Evolutionary conservation across 2,329 filamentous ascomycete species (phyloP), one percentile per base, ranked within the genome.

Genomic region (Penicillium nordicum): DNA sequence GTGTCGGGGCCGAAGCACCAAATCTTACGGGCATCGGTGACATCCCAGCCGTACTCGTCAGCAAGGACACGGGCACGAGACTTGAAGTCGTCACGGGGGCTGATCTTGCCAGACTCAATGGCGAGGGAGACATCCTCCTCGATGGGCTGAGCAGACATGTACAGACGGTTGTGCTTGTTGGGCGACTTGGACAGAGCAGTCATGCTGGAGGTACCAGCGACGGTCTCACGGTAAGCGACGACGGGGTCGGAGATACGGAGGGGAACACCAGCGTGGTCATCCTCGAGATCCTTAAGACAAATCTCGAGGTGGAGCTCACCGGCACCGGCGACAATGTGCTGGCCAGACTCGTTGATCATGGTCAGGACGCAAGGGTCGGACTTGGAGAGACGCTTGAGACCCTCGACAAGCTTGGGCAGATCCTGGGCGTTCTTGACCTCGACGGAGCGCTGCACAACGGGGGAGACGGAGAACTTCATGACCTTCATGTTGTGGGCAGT

Each of bases 161-260:
- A 99, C 61, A 99, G 85, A 92, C 94, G 93, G 87, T 99, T 99
- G 89, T 99, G 94, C 91, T 99, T 99, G 90, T 99, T 99, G 83
- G 94, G 94, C 47, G 94, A 99, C 86, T 99, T 99, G 80, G 94
- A 97, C 73, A 99, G 85, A 69, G 94, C 94, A 74, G 90, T 95
- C 74, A 97, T 97, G 85, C 87, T 90, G 54, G 94, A 97, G 76
- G 86, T 87, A 72, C 65, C 84, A 69, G 80, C 79, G 73, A 99
- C 93, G 65, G 93, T 96, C 87, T 99, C 94, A 86, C 94, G 92
- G 88, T 96, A 99, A 78, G 91, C 86, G 75, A 97, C 94, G 77
- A 99, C 94, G 67, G 94, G 94, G 84, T 97, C 94, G 75, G 92
- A 97, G 80, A 99, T 88, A 80, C 88, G 92, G 77, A 99, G 91